Evolutionary conservation across 2,329 filamentous ascomycete genomes (phyloP), one percentile per base, ranked within the genome.

Genomic region (Beauveria sp.): DNA sequence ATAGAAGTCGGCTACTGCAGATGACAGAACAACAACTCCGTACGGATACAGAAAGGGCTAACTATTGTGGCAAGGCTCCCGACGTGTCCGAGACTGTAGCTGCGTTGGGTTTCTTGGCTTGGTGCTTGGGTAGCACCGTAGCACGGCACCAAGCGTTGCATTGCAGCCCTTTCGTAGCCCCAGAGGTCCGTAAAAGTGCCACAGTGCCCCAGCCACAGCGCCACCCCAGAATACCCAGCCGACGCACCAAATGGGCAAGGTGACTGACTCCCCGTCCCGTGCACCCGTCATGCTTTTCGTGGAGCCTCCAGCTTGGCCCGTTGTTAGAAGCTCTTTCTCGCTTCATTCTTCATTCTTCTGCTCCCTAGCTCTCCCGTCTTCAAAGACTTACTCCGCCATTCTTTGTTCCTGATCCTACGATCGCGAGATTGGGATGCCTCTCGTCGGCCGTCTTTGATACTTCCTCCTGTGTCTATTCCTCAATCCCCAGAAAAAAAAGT

Each of bases 331-430:
- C 52, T 38, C 20, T 57, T 56, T 62, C 26, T n/a, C 62, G 64
- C 55, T 59, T 65, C 64, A 42, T 53, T 46, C 45, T 60, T 42
- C 63, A 34, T 63, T 53, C 60, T 61, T 62, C 61, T 63, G 61
- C 63, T 59, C 46, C 62, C 54, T 60, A 62, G 55, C 60, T 62
- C 58, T 61, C 60, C 62, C 52, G 56, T 66, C 60, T 61, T 63
- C 64, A 65, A 72, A 72, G 77, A 79, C 78, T 78, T 78, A 78
- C 75, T 79, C 78, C 75, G 76, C 77, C 77, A 68, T 73, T 79
- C 77, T 67, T 80, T 78, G 65, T 66, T 64, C 51, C 60, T 60
- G 63, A 60, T 60, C 61, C 65, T 65, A 65, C 66, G 68, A 69
- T 73, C 69, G 68, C 68, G 65, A 66, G 67, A 66, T 66, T 68